phyloP scores from a whole-genome alignment of 1,139 yeast genomes.

The Nakaseomyces glabratus region DNA sequence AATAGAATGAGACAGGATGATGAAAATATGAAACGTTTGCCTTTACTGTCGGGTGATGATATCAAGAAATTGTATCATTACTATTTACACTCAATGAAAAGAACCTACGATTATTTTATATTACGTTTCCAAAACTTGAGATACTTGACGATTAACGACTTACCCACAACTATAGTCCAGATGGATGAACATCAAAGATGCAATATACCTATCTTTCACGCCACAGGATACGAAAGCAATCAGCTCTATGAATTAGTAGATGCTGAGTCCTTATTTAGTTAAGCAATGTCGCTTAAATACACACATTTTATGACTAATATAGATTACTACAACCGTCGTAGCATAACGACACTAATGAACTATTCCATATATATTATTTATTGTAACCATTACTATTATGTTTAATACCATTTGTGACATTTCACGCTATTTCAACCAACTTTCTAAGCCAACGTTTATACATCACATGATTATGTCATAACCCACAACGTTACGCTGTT shows the following conservation, averaged over 20 bases:
- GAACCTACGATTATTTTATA: constrained; percentile 22
- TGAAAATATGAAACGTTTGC: constrained; percentile 8
- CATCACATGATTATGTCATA: too few relatives aligned
- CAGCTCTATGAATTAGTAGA: constrained; percentile 26
- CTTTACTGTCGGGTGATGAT: constrained; percentile 15
- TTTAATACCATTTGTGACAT: constrained; percentile 1
- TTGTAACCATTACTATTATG: too few relatives aligned
- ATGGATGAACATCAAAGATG: constrained; percentile 24
- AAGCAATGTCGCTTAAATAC: constrained; percentile 3
- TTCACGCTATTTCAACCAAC: too few relatives aligned
- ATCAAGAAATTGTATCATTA: constrained; percentile 22
- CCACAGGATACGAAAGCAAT: constrained; percentile 20
- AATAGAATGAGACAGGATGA: constrained; percentile 11
- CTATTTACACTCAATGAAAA: constrained; percentile 25
- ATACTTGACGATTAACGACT: constrained; percentile 23
- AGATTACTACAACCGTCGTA: too few relatives aligned
- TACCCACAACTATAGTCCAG: constrained; percentile 24
- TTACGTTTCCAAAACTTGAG: constrained; percentile 19
- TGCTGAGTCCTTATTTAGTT: constrained; percentile 25
- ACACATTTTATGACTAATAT: too few relatives aligned
- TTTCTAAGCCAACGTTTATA: too few relatives aligned
- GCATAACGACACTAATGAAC: too few relatives aligned
- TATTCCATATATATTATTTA: too few relatives aligned
- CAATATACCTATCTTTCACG: constrained; percentile 24
- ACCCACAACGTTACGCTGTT: too few relatives aligned